Evolutionary conservation across 495 filamentous ascomycete genomes (phyloP).

Genomic region (Daldinia childiae): DNA sequence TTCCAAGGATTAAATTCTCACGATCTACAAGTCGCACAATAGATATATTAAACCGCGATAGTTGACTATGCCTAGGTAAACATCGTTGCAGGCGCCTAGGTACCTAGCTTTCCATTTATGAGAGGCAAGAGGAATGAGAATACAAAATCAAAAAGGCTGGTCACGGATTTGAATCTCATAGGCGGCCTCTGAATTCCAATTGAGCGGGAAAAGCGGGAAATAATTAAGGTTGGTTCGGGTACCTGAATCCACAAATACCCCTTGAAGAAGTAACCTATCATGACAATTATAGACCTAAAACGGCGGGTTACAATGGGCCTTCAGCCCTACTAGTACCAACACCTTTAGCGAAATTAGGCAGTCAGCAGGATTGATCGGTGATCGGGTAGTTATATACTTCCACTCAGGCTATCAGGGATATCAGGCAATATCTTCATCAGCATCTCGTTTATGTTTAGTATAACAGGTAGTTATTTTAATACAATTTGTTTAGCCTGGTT

Average conservation of each 20-base stretch:
- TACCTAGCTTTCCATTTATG: not conserved
- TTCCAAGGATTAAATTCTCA: not conserved
- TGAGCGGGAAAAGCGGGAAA: conserved; percentile 24
- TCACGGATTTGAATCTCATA: not conserved
- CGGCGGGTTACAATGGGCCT: not conserved
- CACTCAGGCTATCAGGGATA: no score
- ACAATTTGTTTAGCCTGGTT: no score
- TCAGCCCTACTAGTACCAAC: not conserved
- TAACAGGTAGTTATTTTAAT: no score
- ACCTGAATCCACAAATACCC: not conserved
- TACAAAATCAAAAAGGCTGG: not conserved
- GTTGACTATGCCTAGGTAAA: not conserved
- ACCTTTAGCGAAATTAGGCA: not conserved
- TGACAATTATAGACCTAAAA: not conserved
- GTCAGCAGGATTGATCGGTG: no score
- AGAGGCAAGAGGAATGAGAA: not conserved
- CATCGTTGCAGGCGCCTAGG: not conserved
- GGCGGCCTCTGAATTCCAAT: conserved; percentile 2
- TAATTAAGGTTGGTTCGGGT: not conserved
- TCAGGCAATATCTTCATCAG: no score
- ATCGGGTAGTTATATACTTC: no score
- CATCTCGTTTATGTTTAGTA: no score
- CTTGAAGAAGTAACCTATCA: not conserved
- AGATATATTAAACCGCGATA: not conserved
- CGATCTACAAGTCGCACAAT: not conserved